Evolutionary conservation across 1,139 yeast species (phyloP), one percentile per base, ranked within the genome.

Genomic region (Debaryomyces sp.): DNA sequence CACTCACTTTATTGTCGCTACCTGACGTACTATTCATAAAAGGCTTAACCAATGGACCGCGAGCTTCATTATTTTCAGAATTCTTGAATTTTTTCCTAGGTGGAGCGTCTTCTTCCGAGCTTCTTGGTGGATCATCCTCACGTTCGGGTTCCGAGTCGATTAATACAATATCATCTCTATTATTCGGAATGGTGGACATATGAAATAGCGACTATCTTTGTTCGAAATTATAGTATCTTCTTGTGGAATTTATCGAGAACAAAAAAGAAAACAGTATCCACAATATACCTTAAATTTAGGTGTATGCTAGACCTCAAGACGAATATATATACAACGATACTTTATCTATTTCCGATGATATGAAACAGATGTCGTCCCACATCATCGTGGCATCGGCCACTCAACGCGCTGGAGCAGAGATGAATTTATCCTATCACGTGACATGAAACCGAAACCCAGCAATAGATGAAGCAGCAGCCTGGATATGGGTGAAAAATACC

Each of bases 91-190:
- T 52, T 45, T 50, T 49, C 49, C 48, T 15, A 7, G 44, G 44
- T 29, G 46, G 48, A 29, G 22, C 36, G 2, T 21, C 43, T 15
- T 27, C 10, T 18, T 18, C 36, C 22, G 26, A 9, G 6, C 5
- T 6, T 22, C 15, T 21, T n/a, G 37, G 13, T 15, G 15, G 8
- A n/a, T 41, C 17, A 21, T 42, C 51, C 43, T 45, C 52, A 22
- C 44, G 48, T 10, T 60, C 63, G 5, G 61, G 52, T 30, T 57
- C 61, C 3, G 64, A 59, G 39, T 60, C 64, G 30, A 62, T 50
- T 29, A 62, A 52, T 24, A 61, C 54, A 21, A 61, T 55, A 17
- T 60, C 63, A 34, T 34, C 24, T 34, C 45, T 32, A 26, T 35
- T 42, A 26, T 42, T 42, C 21, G 39, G 33, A 42, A 33, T 18